Evolutionary conservation across 108 stramenopile species (phyloP), one percentile per base, ranked within the genome.

Genomic region (Fistulifera solaris): DNA sequence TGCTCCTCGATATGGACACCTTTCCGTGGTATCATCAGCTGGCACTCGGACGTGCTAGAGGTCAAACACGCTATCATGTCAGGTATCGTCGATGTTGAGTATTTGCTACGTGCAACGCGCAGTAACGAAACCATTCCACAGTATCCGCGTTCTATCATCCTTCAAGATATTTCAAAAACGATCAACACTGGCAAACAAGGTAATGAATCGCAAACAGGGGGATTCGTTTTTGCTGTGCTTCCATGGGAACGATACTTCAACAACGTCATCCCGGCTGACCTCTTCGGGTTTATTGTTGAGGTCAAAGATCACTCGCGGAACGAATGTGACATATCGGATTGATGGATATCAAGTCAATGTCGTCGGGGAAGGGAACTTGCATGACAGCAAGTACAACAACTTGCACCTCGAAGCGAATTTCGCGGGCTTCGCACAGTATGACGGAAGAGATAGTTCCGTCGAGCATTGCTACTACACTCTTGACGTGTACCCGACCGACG

Each of bases 331-430:
- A 4, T 75, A 59, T 16, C 26, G 22, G 16, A 35, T 73, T 1
- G 31, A 51, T 18, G 66, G 63, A 35, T 19, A 23, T 0, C 53
- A 49, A 0, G 58, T 58, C 10, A 48, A 26, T 0, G 52, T 24
- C 27, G 4, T 67, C 21, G 72, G 72, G 2, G 27, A 27, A 47
- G 61, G 61, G 2, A 40, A 62, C 50, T 19, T 56, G 35, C 77
- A 83, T 52, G 72, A 83, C 40, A 25, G 27, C 17, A 72, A 62
- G 22, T 79, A 60, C 55, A 48, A 59, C 26, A n/a, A 53, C 11
- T 53, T 62, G 12, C 50, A 31, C 5, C n/a, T 58, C 48, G 19
- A 13, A 21, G 6, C 58, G 8, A 19, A 21, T 2, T 59, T 59
- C 21, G 50, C 15, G 2, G 46, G 17, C 7, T 16, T 38, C 18